These are phyloP conservation scores for Musa beccarii DNA, from an alignment of 176 grass and related monocot genomes.

Conservation along the genomic window DNA sequence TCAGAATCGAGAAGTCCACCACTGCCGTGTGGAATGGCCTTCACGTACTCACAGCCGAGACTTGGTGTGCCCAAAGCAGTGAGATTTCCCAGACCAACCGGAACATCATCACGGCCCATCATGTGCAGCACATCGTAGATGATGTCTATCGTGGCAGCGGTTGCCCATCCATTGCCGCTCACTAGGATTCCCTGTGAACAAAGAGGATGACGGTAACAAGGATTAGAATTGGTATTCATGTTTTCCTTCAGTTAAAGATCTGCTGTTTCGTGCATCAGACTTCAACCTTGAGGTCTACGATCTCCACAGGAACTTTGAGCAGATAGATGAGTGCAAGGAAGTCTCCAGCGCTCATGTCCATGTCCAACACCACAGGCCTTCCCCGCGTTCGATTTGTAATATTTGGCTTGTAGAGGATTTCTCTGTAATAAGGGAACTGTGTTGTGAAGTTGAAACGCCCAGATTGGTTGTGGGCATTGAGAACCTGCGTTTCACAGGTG, in stretches of 20 bases:
- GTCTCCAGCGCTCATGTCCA: too few species aligned
- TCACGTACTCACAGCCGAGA: constrained; percentile 58
- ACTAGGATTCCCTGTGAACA: neutral
- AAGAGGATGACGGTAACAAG: too few species aligned
- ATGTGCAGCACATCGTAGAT: constrained; percentile 78
- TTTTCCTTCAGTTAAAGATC: too few species aligned
- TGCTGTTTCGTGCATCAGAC: too few species aligned
- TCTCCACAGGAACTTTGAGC: too few species aligned
- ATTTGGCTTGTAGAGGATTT: constrained; percentile 37
- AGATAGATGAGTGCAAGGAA: too few species aligned
- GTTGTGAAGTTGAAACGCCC: constrained; percentile 50
- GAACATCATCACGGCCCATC: constrained; percentile 94
- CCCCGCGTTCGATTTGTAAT: too few species aligned
- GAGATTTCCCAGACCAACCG: constrained; percentile 61
- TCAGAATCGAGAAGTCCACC: constrained; percentile 77
- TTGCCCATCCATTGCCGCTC: constrained; percentile 67
- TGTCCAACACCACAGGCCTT: too few species aligned
- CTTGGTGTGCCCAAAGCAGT: constrained; percentile 50
- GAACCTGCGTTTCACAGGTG: constrained; percentile 24
- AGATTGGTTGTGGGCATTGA: constrained; percentile 35
- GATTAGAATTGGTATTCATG: too few species aligned
- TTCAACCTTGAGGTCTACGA: too few species aligned
- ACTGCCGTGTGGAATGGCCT: constrained; percentile 60
- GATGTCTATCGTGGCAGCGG: constrained; percentile 66
- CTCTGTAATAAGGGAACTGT: constrained; percentile 70